Evolutionary conservation across 2,329 filamentous ascomycete genomes (phyloP), one percentile per base, ranked within the genome.

Genomic region (Beauveria asiatica): DNA sequence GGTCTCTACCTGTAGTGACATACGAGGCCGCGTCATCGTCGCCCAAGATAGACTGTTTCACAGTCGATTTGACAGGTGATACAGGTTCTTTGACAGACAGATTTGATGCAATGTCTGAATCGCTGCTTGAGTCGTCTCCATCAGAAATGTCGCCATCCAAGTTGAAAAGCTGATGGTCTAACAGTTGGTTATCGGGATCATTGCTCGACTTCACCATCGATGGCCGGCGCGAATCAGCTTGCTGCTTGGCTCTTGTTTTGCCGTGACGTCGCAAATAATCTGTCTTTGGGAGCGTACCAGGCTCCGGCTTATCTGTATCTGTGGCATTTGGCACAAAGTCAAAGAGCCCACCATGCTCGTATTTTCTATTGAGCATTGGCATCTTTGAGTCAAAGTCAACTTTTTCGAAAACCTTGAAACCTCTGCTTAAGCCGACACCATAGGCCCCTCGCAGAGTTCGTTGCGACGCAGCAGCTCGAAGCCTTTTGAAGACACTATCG

Each of bases 41-140:
- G 16, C 71, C 65, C 5, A 73, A 27, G 3, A 59, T 42, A 5
- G 65, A 71, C 48, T 72, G 69, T 56, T 76, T 75, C 21, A 76
- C 68, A 52, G 75, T 78, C 7, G 78, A 78, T 63, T 81, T 83
- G 10, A 79, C 70, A 0, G 80, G 78, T 2, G 80, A 80, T 6
- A 71, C 69, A n/a, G 76, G 73, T 19, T 80, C 80, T 10, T 80
- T 80, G 16, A 75, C 78, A 4, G 76, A 75, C 53, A 76, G 77
- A 63, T 78, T 83, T 1, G 75, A 76, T 60, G 83, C 80, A 54
- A 84, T 82, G 55, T 85, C 83, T 19, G 83, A 85, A 16, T 79
- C 73, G 10, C 76, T 70, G 64, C 82, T 84, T 21, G 75, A 74
- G 60, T 80, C 76, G 57, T 80, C 78, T 27, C 53, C 59, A 37